These are phyloP conservation scores for Candida lessepsii DNA, from an alignment of 805 yeast genomes.

Conservation along the genomic window DNA sequence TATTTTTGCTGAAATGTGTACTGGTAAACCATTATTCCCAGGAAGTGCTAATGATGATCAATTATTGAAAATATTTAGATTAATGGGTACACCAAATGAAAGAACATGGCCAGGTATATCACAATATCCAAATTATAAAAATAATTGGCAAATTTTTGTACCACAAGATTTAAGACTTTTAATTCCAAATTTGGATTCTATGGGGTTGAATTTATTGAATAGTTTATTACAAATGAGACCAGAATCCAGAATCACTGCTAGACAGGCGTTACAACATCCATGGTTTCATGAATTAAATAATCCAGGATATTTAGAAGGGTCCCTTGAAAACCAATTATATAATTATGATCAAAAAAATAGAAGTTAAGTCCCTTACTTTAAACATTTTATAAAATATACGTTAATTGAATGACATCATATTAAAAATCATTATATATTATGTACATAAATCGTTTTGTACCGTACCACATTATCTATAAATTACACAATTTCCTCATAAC, in stretches of 20 bases:
- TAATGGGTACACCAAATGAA: constrained; percentile 97
- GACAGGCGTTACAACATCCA: constrained; percentile 65
- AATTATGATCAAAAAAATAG: too few relatives aligned
- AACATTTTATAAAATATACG: neutral
- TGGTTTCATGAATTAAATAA: constrained; percentile 76
- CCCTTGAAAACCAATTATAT: constrained; percentile 1
- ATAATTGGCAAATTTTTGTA: constrained; percentile 79
- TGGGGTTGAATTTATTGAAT: constrained; percentile 66
- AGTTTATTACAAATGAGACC: constrained; percentile 61
- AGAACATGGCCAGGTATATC: constrained; percentile 97
- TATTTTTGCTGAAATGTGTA: constrained; percentile 96
- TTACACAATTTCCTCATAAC: neutral
- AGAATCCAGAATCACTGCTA: constrained; percentile 57
- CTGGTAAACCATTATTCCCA: constrained; percentile 96
- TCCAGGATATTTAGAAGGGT: constrained; percentile 20
- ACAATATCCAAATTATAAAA: constrained; percentile 80
- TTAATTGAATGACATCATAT: neutral
- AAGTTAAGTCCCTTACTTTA: too few relatives aligned
- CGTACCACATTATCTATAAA: neutral
- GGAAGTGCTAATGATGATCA: constrained; percentile 97
- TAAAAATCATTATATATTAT: neutral
- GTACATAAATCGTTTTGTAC: neutral
- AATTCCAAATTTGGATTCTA: constrained; percentile 65
- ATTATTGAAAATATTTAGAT: constrained; percentile 81
- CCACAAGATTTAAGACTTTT: constrained; percentile 80